These are phyloP conservation scores for Saccharomyces jurei DNA, from an alignment of 805 yeast genomes.

Conservation along the genomic window DNA sequence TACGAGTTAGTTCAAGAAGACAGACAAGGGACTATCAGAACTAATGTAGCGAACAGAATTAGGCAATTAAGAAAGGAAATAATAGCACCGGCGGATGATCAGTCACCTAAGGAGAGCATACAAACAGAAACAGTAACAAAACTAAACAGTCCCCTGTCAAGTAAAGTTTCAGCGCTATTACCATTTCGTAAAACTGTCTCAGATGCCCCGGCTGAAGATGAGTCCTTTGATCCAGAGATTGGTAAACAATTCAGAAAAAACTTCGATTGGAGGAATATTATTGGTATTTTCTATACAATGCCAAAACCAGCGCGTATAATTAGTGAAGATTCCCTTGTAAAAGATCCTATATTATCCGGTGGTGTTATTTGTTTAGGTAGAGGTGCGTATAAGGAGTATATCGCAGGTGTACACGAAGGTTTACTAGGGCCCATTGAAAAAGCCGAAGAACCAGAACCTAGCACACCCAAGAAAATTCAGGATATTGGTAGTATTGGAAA, in stretches of 20 bases:
- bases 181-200: not conserved
- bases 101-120: not conserved
- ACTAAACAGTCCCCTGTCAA: not conserved
- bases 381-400: conserved; percentile 90
- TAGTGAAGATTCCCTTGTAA: conserved; percentile 41
- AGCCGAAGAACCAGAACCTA: not conserved
- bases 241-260: conserved; percentile 19
- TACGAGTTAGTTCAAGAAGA: conserved; percentile 67
- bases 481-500: conserved; percentile 2
- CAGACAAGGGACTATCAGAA: conserved; percentile 84
- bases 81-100: conserved; percentile 11
- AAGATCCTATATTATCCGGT: conserved; percentile 48
- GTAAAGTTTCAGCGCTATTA: not conserved
- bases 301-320: conserved; percentile 23
- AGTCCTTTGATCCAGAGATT: conserved; percentile 17
- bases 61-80: conserved; percentile 54
- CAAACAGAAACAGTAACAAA: conserved; percentile 7
- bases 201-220: conserved; percentile 12
- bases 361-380: conserved; percentile 91
- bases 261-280: conserved; percentile 38
- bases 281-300: conserved; percentile 49
- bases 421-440: conserved; percentile 62
- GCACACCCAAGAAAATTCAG: not conserved
- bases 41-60: conserved; percentile 72
- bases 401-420: conserved; percentile 90